A percentile compares a stretch with the other conserved stretches of the same genome.
These are phyloP conservation scores for Candida glaebosa DNA, from an alignment of 805 yeast genomes.

Conservation along the genomic window DNA sequence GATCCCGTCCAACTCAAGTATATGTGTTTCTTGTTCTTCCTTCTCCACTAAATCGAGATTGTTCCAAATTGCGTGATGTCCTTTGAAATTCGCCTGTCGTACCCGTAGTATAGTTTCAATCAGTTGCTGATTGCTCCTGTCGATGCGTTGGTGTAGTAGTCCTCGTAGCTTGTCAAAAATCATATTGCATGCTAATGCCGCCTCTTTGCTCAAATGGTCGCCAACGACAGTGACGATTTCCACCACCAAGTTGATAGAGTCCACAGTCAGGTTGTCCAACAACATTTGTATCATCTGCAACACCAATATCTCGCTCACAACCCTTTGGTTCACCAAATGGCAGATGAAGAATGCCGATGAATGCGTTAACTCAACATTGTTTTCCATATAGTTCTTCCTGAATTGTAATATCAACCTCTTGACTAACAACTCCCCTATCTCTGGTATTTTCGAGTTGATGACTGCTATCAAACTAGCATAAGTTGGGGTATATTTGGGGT, in stretches of 20 bases:
- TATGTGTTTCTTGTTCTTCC: conserved; percentile 57
- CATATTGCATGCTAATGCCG: conserved; percentile 43
- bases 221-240: conserved; percentile 54
- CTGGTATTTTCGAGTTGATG: conserved; percentile 65
- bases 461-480: conserved; percentile 59
- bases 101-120: conserved; percentile 51
- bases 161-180: conserved; percentile 60
- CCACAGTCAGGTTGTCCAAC: conserved; percentile 46
- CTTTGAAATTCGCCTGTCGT: conserved; percentile 42
- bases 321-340: conserved; percentile 60
- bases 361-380: conserved; percentile 42
- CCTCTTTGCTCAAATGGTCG: conserved; percentile 38
- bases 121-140: conserved; percentile 39
- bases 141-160: conserved; percentile 51
- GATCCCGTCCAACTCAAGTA: conserved; percentile 51
- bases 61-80: conserved; percentile 35
- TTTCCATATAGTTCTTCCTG: conserved; percentile 47
- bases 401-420: conserved; percentile 57
- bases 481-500: conserved; percentile 39
- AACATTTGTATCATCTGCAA: conserved; percentile 35
- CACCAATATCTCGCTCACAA: conserved; percentile 33
- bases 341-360: conserved; percentile 48
- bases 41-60: conserved; percentile 62
- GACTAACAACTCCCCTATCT: conserved; percentile 57
- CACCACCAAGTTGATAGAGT: conserved; percentile 53